A percentile compares a stretch with the other conserved stretches of the same genome.
Evolutionary conservation across 352 stramenopile genomes (phyloP).

Genomic region (Phytophthora pinifolia): DNA sequence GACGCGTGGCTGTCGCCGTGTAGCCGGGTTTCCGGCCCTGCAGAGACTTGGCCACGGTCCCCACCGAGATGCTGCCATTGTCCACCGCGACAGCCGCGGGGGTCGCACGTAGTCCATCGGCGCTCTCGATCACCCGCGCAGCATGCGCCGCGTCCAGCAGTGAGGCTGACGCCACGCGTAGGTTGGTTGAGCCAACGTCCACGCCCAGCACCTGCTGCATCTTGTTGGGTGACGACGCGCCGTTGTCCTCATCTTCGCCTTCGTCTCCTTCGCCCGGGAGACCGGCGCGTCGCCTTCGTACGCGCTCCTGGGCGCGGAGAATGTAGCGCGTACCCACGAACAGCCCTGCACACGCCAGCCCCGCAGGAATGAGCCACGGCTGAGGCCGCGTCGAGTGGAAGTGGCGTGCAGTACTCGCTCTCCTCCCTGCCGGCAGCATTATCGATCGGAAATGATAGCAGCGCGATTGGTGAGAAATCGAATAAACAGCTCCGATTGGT

Average conservation of each 20-base stretch:
- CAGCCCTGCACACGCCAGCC: slow-evolving; percentile 41
- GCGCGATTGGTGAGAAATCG: neutral
- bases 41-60: slow-evolving; percentile 46
- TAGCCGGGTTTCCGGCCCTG: slow-evolving; percentile 57
- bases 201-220: slow-evolving; percentile 53
- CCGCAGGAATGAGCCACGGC: slow-evolving; percentile 55
- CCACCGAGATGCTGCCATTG: slow-evolving; percentile 56
- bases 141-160: slow-evolving; percentile 17
- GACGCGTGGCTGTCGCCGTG: slow-evolving; percentile 50
- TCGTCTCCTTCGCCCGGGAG: slow-evolving; percentile 49
- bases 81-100: slow-evolving; percentile 60
- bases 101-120: slow-evolving; percentile 52
- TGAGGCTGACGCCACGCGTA: slow-evolving; percentile 48
- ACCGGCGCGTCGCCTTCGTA: slow-evolving; percentile 42
- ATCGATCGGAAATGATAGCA: slow-evolving; percentile 1
- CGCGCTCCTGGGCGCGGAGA: slow-evolving; percentile 56
- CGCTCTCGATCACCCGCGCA: slow-evolving; percentile 56
- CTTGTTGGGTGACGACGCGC: slow-evolving; percentile 13
- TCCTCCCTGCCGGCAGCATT: neutral
- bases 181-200: slow-evolving; percentile 54
- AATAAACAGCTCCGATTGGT: slow-evolving; percentile 21
- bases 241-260: slow-evolving; percentile 15
- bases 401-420: slow-evolving; percentile 25
- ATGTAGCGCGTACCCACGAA: slow-evolving; percentile 63
- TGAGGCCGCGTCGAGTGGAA: slow-evolving; percentile 54